Base-by-base conservation (phyloP, 2,329 filamentous ascomycete genomes). In the Meredithiella fracta region DNA sequence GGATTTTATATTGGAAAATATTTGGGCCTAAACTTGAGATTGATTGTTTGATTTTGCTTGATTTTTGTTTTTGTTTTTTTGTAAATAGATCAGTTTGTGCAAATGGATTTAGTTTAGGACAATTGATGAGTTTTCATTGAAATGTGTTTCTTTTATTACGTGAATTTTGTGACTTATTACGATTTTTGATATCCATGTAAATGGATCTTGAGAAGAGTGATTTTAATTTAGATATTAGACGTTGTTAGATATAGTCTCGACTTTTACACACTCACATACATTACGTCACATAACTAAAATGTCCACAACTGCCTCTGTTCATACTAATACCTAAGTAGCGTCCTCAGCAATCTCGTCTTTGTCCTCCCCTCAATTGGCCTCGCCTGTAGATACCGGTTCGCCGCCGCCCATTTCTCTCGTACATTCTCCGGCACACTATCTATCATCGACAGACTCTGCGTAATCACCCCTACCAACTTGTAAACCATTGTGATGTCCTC, bases 401-500 rank as follows among this genome's bases (percentile, higher is more conserved):
- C 57, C 15, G 49, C 25, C 23, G 49, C 40, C 57, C 57, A 59
- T 25, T 49, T 40, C 53, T 49, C 22, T 4, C 47, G 47, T 23
- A 56, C 57, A 17, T 56, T 42, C 20, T 55, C 31, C 29, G 55
- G 23, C 14, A 42, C 57, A 3, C 31, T 47, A 3, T 37, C 31
- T 40, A 59, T 42, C 7, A 38, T 51, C 23, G 38, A 49, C 50
- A 83, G 67, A 44, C 79, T 80, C 20, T 70, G 71, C 60, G 76
- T 71, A 37, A 84, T 64, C 3, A 78, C 77, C 56, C 74, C 71
- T 61, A 83, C 76, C 63, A 83, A 80, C 34, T 71, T 70, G 60
- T 74, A 76, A 44, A 73, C 74, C 23, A 78, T 71, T 8, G 75
- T 72, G 23, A 84, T 68, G 64, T 84, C 80, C 50, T 80, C 78